These are phyloP conservation scores for Andrographis paniculata DNA, from an alignment of 305 asterid species.

Conservation along the genomic window DNA sequence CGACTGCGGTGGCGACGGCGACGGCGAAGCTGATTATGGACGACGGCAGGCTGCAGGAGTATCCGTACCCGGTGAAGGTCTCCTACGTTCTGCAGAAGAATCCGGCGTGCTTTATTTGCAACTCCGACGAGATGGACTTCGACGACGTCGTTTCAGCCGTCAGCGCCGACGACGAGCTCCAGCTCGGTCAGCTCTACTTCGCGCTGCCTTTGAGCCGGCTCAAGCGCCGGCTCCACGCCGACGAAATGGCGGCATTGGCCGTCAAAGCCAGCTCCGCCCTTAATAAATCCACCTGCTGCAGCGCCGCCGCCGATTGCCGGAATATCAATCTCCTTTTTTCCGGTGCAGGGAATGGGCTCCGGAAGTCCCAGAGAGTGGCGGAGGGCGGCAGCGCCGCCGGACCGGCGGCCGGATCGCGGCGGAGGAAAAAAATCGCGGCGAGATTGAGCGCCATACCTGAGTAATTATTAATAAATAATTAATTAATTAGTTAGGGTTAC, in stretches of 20 bases:
- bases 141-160: conserved; percentile 48
- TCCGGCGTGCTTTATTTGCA: conserved; percentile 50
- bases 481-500: conserved; percentile 4
- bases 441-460: conserved; percentile 45
- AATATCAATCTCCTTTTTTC: conserved; percentile 17
- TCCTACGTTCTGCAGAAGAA: conserved; percentile 42
- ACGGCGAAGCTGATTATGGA: conserved; percentile 48
- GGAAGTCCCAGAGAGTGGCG: conserved; percentile 14
- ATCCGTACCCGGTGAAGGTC: conserved; percentile 50
- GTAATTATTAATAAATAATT: conserved; percentile 28
- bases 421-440: conserved; percentile 19
- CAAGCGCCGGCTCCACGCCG: conserved; percentile 43
- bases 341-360: conserved; percentile 13
- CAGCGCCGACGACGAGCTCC: conserved; percentile 49
- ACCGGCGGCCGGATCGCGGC: conserved; percentile 26
- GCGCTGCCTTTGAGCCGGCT: conserved; percentile 47
- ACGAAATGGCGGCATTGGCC: conserved; percentile 77
- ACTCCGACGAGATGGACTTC: conserved; percentile 70
- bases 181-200: conserved; percentile 58
- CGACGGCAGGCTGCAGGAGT: conserved; percentile 58
- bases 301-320: conserved; percentile 34
- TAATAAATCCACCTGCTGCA: conserved; percentile 27
- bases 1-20: conserved; percentile 26
- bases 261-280: conserved; percentile 64
- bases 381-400: conserved; percentile 14